Evolutionary conservation across 2,329 filamentous ascomycete genomes (phyloP), one percentile per base, ranked within the genome.

Genomic region (Elsinoe arachidis): DNA sequence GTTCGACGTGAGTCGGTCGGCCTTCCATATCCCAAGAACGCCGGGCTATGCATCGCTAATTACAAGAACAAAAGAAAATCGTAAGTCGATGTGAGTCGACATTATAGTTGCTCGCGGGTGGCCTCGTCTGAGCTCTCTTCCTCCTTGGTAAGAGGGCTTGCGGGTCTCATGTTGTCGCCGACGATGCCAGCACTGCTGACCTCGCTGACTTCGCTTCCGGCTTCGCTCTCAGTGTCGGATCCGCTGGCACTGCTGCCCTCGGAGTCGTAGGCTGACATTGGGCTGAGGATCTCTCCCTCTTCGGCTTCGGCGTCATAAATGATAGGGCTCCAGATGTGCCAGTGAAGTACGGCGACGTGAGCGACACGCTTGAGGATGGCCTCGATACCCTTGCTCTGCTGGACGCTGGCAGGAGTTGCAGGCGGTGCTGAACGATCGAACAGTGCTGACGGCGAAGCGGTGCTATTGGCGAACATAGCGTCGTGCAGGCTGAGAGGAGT

Each of bases 341-440:
- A 96, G 71, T 96, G 90, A 21, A 97, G 74, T 5, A 93, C 79
- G 12, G 88, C 84, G 44, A 96, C 82, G 67, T 96, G 92, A 5
- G 89, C 86, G 53, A 96, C 78, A 46, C 88, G 83, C 44, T 84
- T 86, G 1, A 88, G 83, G 69, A 96, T 82, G 59, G 90, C 85
- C 21, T 67, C 63, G 26, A 63, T 30, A 57, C 60, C 41, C 38
- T 59, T 17, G 54, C 19, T 21, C 15, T 41, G 34, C 54, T 47
- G 39, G 12, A 34, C 33, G 53, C 46, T 5, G 43, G 49, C 17
- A 21, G 52, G 21, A 12, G 14, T 17, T 3, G 15, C 17, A 5
- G 23, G n/a, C 39, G 43, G n/a, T 10, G 26, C 9, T 37, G 43
- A 9, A 58, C 30, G n/a, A 58, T 60, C 63, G 51, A 63, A 62